Evolutionary conservation across 331 rosid species (phyloP), one percentile per base, ranked within the genome.

Genomic region (Cydonia oblonga): DNA sequence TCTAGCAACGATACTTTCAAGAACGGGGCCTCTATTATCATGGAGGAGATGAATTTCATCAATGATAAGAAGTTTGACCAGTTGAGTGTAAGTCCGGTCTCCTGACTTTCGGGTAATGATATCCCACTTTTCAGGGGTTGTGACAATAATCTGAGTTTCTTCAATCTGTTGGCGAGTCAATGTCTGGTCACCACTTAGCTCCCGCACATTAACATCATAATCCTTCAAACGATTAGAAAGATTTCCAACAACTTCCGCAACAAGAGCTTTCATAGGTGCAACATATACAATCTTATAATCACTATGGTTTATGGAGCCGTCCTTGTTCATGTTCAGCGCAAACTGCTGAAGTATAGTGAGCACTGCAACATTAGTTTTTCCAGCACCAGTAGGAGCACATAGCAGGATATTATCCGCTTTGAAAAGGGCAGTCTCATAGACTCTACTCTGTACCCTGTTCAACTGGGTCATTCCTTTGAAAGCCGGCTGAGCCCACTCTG

Each of bases 51-150:
- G 98, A 79, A 93, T 93, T 67, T 93, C 97, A 84, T 93, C 98
- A 71, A 93, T 90, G 75, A 93, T 90, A 51, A 93, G 82, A 64
- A 93, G 97, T 69, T 89, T 93, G 54, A 93, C 97, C 68, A 93
- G 87, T 75, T 93, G 98, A 1, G 98, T 93, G 53, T 93, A 90
- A 44, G 98, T 90, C 5, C 98, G 95, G 66, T 93, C 98, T 26
- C 98, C 98, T 0, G 98, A 93, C 78, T 93, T 91, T 64, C 98
- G 82, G 20, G 98, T 93, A 64, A 93, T 88, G 75, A 93, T 93
- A 83, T 93, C 98, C 98, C 98, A 93, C 89, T 93, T 93, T 79
- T 93, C 98, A 44, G 98, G 98, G 28, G 98, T 93, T 64, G 98
- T 93, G 67, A 93, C 98, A 77, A 93, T 93, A 70, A 93, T 93